Base-by-base conservation (phyloP, 176 grass and related monocot species). In the Aegilops longissima region DNA sequence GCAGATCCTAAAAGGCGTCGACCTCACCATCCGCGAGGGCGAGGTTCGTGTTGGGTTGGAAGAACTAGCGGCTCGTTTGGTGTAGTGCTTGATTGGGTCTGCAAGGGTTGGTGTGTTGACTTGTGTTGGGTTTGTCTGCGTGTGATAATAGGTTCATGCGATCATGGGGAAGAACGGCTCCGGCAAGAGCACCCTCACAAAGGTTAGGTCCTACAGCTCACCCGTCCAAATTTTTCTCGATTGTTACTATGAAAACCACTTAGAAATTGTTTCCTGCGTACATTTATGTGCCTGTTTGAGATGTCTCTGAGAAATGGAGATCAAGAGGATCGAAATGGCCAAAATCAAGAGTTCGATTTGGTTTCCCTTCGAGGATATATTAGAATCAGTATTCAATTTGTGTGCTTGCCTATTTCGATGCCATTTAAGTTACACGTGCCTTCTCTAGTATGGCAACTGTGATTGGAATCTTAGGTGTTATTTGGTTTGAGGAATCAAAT, bases 141-240 rank as follows among this genome's bases (percentile, higher is more conserved):
- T 87, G 44, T 83, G 31, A 27, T 71, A 34, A 80, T 63, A 99
- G 97, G 70, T 99, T 82, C 92, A 99, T 80, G 94, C 92, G 9
- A 84, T 99, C 77, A 99, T 99, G 94, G 97, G 97, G 30, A 96
- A 90, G 68, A 99, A 99, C 59, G 94, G 97, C 76, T 99, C 97
- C 6, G 92, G 97, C 24, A 99, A 99, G 88, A 96, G 92, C 90
- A 99, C 97, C 34, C 87, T 99, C 74, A 85, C 94, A 38, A 99
- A 99, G 92, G 94, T 95, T 83, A 88, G 39, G 29, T 54, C 69
- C 68, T 88, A 54, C 70, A 63, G 8, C 51, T 84, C 73, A 76
- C 51, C 17, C 8, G 3, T 76, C 21, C 61, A 40, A 13, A 38
- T 66, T 52, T 45, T 77, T 54, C 3, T 61, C 68, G 31, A 13